Evolutionary conservation across 2,329 filamentous ascomycete species (phyloP).

Genomic region (Sporothrix luriei): DNA sequence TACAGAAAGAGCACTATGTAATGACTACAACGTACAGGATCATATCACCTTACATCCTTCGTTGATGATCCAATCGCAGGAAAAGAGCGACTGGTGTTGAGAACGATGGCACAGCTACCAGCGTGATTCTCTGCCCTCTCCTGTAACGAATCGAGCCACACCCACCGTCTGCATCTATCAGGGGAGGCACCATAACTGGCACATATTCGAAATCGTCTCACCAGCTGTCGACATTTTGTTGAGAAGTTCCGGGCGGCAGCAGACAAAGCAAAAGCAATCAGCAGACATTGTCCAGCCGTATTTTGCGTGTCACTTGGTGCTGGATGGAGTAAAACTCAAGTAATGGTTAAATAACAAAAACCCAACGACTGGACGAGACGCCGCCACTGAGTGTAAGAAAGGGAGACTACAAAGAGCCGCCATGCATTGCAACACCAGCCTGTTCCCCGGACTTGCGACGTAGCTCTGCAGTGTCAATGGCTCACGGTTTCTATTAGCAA

Average conservation of each 20-base stretch:
- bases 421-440: constrained; percentile 20
- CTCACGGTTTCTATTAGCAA: constrained; percentile 34
- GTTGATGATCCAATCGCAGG: not conserved
- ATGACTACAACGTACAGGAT: not conserved
- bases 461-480: not conserved
- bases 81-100: not conserved
- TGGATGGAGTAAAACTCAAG: constrained; percentile 33
- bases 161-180: not conserved
- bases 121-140: constrained; percentile 3
- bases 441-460: constrained; percentile 9
- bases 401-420: constrained; percentile 15
- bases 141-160: not conserved
- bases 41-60: not conserved
- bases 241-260: not conserved
- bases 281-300: constrained; percentile 1
- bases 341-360: constrained; percentile 36
- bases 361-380: constrained; percentile 33
- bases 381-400: constrained; percentile 14
- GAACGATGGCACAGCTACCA: constrained; percentile 14
- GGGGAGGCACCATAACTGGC: constrained; percentile 3
- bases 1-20: not conserved
- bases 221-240: not conserved
- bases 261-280: not conserved
- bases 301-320: constrained; percentile 6
- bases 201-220: constrained; percentile 23